These are phyloP conservation scores for Zalaria sp. DNA, from an alignment of 2,329 filamentous ascomycete species.

Conservation along the genomic window DNA sequence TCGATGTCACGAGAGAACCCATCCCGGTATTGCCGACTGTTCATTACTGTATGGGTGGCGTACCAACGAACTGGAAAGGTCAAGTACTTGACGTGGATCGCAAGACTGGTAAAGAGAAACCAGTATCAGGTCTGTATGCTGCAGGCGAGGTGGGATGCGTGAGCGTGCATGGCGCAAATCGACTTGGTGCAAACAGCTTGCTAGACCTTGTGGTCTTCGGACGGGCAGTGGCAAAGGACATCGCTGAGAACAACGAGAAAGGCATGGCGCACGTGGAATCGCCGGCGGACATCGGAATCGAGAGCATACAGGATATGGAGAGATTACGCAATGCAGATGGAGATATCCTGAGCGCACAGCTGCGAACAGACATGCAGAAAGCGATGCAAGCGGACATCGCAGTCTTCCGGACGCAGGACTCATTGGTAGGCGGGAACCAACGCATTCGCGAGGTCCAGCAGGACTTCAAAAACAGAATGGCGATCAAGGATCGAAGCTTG, in stretches of 20 bases:
- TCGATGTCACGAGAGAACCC: slow-evolving; percentile 34
- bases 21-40: slow-evolving; percentile 38
- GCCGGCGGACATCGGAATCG: slow-evolving; percentile 18
- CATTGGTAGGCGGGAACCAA: slow-evolving; percentile 19
- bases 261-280: slow-evolving; percentile 20
- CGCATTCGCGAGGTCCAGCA: slow-evolving; percentile 21
- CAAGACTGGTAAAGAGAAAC: slow-evolving; percentile 21
- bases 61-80: slow-evolving; percentile 35
- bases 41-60: slow-evolving; percentile 38
- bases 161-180: slow-evolving; percentile 34
- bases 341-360: slow-evolving; percentile 20
- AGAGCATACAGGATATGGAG: slow-evolving; percentile 17
- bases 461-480: slow-evolving; percentile 21
- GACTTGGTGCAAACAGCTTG: slow-evolving; percentile 34
- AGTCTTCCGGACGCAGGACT: slow-evolving; percentile 29
- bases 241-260: slow-evolving; percentile 24
- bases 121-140: slow-evolving; percentile 33
- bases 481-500: slow-evolving; percentile 27
- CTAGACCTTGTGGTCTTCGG: slow-evolving; percentile 38
- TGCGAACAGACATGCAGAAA: slow-evolving; percentile 29
- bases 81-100: slow-evolving; percentile 28
- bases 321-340: slow-evolving; percentile 23
- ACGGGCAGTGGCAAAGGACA: slow-evolving; percentile 29
- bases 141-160: slow-evolving; percentile 36
- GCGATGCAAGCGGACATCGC: slow-evolving; percentile 32